phyloP scores from a whole-genome alignment of 176 grass and related monocot genomes.

The Thalia dealbata region DNA sequence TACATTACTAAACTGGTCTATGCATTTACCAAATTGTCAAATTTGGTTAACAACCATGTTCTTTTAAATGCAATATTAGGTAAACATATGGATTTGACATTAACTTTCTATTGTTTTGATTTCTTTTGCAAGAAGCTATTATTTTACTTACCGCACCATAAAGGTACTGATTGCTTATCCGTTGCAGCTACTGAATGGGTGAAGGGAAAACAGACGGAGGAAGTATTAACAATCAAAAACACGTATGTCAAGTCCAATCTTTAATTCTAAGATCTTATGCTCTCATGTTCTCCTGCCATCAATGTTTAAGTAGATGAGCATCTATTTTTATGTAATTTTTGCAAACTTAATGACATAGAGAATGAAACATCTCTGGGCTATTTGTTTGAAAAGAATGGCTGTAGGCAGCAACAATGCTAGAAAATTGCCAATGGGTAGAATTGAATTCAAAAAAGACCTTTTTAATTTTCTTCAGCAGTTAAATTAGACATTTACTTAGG shows the following conservation, averaged over 20 bases:
- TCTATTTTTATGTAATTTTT: not conserved
- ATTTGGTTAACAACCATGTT: not conserved
- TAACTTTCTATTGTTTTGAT: not conserved
- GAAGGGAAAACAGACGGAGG: constrained; percentile 89
- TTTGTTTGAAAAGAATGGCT: not conserved
- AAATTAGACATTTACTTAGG: not conserved
- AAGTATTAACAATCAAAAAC: constrained; percentile 88
- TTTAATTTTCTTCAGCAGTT: not conserved
- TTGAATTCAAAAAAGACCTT: not conserved
- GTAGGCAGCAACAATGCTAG: no score
- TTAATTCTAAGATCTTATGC: not conserved
- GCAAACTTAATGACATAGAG: not conserved
- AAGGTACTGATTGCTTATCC: not conserved
- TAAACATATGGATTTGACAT: not conserved
- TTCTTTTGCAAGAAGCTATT: not conserved
- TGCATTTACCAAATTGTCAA: not conserved
- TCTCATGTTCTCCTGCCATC: not conserved
- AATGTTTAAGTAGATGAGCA: not conserved
- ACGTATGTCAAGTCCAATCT: constrained; percentile 38
- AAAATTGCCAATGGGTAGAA: not conserved
- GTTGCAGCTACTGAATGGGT: constrained; percentile 94
- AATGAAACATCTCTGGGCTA: not conserved
- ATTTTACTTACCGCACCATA: not conserved
- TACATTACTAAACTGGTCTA: not conserved
- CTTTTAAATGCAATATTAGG: not conserved